Base-by-base conservation (phyloP, 805 yeast genomes). In the Metschnikowia peoriensis region DNA sequence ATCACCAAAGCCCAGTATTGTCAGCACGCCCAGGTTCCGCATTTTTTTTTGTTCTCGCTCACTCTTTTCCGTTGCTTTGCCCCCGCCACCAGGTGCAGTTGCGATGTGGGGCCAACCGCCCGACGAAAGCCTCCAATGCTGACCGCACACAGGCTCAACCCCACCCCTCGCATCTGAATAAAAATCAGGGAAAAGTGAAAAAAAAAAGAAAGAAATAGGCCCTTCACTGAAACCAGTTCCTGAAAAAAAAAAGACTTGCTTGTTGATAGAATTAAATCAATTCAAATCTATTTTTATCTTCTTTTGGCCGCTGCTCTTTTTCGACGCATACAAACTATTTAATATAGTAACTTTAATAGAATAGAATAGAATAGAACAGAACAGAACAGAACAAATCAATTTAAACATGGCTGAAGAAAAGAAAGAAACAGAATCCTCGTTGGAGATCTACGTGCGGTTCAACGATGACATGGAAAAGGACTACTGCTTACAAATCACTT, bases 381-480 rank as follows among this genome's bases (percentile, higher is more conserved):
- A 32, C 22, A 22, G 22, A 32, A 32, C 10, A 12, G 35, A 32
- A 32, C 35, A 9, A 32, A 32, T 32, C 4, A 32, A 32, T 32
- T 4, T 32, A 32, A 32, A 4, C n/a, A 47, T 41, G 46, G 7
- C 41, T 28, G 51, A 49, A 27, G 39, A 46, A 11, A 49, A 47
- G 38, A 50, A 50, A 32, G 47, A 40, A 17, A 28, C 50, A 4
- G 57, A 49, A 34, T 49, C 61, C 22, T 49, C 60, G 22, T 56
- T 74, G 47, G 87, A 82, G 57, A 64, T 80, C 39, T 91, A 83
- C 72, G 69, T 94, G 58, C 86, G 99, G 54, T 83, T 93, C 79
- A 90, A 89, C 66, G 86, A 82, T 53, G 97, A 92, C 64, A 68
- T 73, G 46, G 97, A 90, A 63, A 87, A 87, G 67, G 99, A 93